Conservation (phyloP, 208 protist species). For the Tritrichomonas foetus region DNA sequence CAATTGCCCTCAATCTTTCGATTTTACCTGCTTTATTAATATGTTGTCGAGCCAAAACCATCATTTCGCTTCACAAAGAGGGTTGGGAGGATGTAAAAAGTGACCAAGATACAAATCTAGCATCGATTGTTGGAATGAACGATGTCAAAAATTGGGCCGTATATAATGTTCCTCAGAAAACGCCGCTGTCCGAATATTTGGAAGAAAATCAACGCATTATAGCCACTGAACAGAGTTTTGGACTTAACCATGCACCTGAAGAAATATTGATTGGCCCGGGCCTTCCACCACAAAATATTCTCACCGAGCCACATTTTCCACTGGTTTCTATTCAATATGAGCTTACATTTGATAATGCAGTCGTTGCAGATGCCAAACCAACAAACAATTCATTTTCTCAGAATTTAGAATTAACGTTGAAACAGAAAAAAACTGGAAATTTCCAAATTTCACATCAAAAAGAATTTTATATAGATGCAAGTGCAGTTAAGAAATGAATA, state of each 20-base stretch:
- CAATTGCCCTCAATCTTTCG: background rate
- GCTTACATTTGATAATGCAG: background rate
- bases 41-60: background rate
- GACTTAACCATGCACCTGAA: background rate
- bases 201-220: background rate
- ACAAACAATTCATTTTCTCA: background rate
- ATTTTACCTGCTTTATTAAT: background rate
- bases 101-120: background rate
- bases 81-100: background rate
- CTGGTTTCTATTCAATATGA: constrained; percentile 37
- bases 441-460: too few species aligned
- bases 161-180: background rate
- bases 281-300: background rate
- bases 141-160: constrained; percentile 11
- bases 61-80: background rate
- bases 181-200: background rate
- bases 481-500: too few species aligned
- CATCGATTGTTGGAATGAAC: background rate
- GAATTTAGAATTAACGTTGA: too few species aligned
- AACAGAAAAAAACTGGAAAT: too few species aligned
- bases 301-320: constrained; percentile 28
- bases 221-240: background rate
- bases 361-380: background rate
- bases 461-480: too few species aligned
- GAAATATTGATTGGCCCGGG: background rate